Evolutionary conservation across 208 protist genomes (phyloP).

Genomic region (Strigomonas oncopelti): DNA sequence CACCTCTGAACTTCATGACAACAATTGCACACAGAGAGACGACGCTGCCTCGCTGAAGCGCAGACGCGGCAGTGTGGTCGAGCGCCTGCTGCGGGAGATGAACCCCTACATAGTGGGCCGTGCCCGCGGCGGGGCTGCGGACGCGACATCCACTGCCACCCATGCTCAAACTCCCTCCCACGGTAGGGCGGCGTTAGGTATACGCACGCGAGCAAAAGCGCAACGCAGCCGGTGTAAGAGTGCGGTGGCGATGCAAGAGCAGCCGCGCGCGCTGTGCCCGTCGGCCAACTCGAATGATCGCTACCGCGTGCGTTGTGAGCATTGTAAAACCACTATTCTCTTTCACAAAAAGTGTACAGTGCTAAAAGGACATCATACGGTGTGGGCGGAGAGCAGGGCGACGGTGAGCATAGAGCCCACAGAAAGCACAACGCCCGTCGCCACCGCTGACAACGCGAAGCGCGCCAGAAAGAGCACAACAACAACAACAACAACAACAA

Average conservation of each 20-base stretch:
- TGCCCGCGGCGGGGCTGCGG: too few relatives aligned
- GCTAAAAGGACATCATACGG: slow-evolving; percentile 37
- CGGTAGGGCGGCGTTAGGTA: too few relatives aligned
- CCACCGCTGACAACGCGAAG: too few relatives aligned
- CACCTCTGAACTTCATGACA: too few relatives aligned
- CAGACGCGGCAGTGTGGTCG: slow-evolving; percentile 12
- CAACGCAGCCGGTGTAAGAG: too few relatives aligned
- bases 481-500: not conserved
- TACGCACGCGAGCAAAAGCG: too few relatives aligned
- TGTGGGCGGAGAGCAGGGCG: slow-evolving; percentile 59
- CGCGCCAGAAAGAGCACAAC: not conserved
- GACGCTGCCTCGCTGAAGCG: slow-evolving; percentile 13
- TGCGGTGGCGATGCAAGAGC: too few relatives aligned
- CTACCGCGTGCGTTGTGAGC: slow-evolving; percentile 16
- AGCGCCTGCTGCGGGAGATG: slow-evolving; percentile 13
- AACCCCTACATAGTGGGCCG: not conserved
- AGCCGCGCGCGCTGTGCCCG: too few relatives aligned
- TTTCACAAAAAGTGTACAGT: slow-evolving; percentile 31
- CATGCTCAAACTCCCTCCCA: too few relatives aligned
- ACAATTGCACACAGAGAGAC: too few relatives aligned
- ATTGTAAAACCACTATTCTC: slow-evolving; percentile 32
- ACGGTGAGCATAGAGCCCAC: slow-evolving; percentile 6
- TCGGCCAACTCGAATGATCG: not conserved
- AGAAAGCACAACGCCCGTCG: too few relatives aligned
- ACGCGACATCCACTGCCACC: too few relatives aligned